Base-by-base conservation (phyloP, 176 grass and related monocot species). In the Olyra latifolia region DNA sequence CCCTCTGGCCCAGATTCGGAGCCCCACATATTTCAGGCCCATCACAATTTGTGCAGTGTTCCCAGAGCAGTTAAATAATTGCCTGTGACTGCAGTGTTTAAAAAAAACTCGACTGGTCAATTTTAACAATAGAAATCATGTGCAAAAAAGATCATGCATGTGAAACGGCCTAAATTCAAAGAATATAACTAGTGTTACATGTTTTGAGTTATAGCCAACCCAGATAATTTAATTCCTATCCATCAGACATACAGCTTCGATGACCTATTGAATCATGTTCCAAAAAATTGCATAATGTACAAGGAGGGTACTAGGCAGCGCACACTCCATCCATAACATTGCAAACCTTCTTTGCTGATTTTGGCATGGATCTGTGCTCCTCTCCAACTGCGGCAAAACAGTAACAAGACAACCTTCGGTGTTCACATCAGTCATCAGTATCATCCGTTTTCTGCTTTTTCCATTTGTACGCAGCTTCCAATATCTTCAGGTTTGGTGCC, bases 391-490 rank as follows among this genome's bases (percentile, higher is more conserved):
- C 45, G 29, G 10, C 23, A 12, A 66, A 79, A 3, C 63, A 56
- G 20, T 80, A 80, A 57, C 24, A 58, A 25, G 10, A 65, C 12
- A 67, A 13, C 19, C 42, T 74, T 13, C 10, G 50, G 49, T 59
- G 43, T 29, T 62, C 48, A 30, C 22, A 88, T 83, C 42, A 94
- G 58, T 94, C 95, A 5, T 90, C 85, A 49, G 50, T 69, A 29
- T 86, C 80, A 5, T 68, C 80, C 3, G 82, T 81, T 64, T 88
- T 97, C 46, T 92, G 95, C 68, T 88, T 92, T 76, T 97, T 97
- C 92, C 95, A 98, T 45, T 89, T 90, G 78, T 98, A 98, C 17
- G 92, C 92, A 27, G 90, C 92, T 74, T 95, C 95, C 11, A 95
- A 12, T 63, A 98, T 93, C 78, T 98, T 95, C 17, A 94, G 48